Evolutionary conservation across 495 filamentous ascomycete species (phyloP).

Genomic region (Ascobolus immersus): DNA sequence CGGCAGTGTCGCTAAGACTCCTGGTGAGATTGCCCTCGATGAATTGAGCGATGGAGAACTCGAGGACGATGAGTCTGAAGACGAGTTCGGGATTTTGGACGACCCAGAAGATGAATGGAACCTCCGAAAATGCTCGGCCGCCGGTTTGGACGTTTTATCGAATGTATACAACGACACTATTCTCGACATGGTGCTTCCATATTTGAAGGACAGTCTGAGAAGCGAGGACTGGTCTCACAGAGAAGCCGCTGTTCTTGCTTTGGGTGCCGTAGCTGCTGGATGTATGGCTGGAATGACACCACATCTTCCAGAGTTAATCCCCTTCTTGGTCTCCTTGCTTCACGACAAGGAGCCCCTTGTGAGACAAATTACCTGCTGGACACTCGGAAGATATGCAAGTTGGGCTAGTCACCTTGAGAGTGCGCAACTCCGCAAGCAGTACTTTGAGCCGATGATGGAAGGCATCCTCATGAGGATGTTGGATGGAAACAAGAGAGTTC

Average conservation of each 20-base stretch:
- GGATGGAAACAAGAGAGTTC: constrained; percentile 89
- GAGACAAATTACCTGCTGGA: constrained; percentile 94
- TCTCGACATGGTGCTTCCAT: constrained; percentile 75
- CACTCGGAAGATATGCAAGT: constrained; percentile 71
- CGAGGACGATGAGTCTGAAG: constrained; percentile 50
- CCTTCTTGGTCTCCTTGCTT: constrained; percentile 69
- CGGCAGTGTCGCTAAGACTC: constrained; percentile 21
- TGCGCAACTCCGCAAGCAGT: constrained; percentile 38
- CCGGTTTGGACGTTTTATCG: constrained; percentile 80
- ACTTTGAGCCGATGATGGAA: constrained; percentile 94
- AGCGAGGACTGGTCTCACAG: constrained; percentile 77
- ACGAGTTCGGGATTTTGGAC: constrained; percentile 23
- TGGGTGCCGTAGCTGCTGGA: constrained; percentile 86
- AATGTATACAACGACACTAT: constrained; percentile 69
- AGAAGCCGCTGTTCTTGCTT: constrained; percentile 80
- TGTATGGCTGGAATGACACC: constrained; percentile 77
- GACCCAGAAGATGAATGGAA: constrained; percentile 91
- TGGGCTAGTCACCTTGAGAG: constrained; percentile 66
- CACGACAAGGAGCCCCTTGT: constrained; percentile 78
- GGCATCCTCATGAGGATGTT: constrained; percentile 85
- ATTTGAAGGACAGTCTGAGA: constrained; percentile 68
- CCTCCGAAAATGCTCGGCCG: constrained; percentile 87
- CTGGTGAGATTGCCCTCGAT: constrained; percentile 31
- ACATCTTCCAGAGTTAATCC: constrained; percentile 71
- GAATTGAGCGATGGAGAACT: constrained; percentile 79